Conservation (phyloP, 2,329 filamentous ascomycete species). For the Berkeleyomyces basicola region DNA sequence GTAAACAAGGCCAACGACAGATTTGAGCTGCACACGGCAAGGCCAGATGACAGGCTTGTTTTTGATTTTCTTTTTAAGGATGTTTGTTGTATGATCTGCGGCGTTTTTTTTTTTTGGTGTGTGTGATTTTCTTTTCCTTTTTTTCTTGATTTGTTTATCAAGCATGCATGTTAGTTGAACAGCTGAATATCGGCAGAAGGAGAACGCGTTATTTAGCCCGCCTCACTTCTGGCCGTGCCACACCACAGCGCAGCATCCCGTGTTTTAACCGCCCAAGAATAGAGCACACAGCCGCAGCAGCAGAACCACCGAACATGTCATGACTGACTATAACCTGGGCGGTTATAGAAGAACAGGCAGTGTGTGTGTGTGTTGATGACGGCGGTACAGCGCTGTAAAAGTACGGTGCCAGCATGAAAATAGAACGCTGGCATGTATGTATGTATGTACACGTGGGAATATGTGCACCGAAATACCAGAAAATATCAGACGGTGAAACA, state of each 20-base stretch:
- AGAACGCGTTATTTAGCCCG: too few relatives aligned
- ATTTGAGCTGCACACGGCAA: not conserved
- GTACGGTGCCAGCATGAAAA: too few relatives aligned
- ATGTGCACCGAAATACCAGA: not conserved
- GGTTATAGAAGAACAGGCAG: too few relatives aligned
- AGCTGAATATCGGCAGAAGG: too few relatives aligned
- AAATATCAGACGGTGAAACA: not conserved
- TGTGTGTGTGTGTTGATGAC: too few relatives aligned
- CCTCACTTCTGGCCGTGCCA: not conserved
- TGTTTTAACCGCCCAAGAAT: conserved; percentile 1
- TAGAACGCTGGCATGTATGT: not conserved
- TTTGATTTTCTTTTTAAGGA: not conserved
- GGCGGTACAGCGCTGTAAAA: too few relatives aligned
- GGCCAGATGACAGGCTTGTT: not conserved
- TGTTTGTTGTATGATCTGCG: not conserved
- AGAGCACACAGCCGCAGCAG: not conserved
- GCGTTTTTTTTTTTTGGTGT: not conserved
- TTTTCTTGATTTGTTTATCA: not conserved
- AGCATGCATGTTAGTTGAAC: too few relatives aligned
- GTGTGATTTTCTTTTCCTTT: not conserved
- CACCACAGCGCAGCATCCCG: not conserved
- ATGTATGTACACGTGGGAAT: not conserved
- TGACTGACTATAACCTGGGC: too few relatives aligned
- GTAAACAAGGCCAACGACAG: not conserved
- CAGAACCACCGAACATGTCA: too few relatives aligned